Percentiles rank a stretch among this genome's conserved stretches.
These are phyloP conservation scores for Betula pendula DNA, from an alignment of 306 rosid genomes.

Conservation along the genomic window DNA sequence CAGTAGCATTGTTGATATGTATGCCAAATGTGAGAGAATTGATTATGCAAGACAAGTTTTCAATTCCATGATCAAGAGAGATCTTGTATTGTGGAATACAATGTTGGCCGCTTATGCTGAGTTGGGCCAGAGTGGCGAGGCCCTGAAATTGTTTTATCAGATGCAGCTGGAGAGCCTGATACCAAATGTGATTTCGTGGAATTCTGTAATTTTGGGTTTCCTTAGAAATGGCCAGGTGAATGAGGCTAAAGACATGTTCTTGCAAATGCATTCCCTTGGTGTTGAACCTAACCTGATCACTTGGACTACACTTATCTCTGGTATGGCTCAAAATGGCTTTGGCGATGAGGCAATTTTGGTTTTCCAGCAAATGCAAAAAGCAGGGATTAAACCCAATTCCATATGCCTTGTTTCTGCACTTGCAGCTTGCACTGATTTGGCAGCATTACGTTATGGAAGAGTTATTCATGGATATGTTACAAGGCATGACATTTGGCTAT, in stretches of 20 bases:
- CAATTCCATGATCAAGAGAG: slow-evolving; percentile 34
- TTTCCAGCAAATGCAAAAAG: slow-evolving; percentile 63
- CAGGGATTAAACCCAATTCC: slow-evolving; percentile 55
- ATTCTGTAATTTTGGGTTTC: slow-evolving; percentile 66
- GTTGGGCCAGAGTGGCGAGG: slow-evolving; percentile 68
- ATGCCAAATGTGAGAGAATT: slow-evolving; percentile 66
- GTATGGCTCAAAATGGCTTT: slow-evolving; percentile 61
- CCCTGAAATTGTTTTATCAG: slow-evolving; percentile 67
- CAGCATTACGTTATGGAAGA: slow-evolving; percentile 60
- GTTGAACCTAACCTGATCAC: slow-evolving; percentile 60
- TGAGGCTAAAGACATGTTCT: slow-evolving; percentile 65
- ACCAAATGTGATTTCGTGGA: slow-evolving; percentile 77
- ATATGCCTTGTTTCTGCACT: slow-evolving; percentile 55
- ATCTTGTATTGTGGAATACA: slow-evolving; percentile 79
- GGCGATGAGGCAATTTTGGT: slow-evolving; percentile 49
- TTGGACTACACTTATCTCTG: slow-evolving; percentile 74
- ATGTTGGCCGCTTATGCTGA: slow-evolving; percentile 78
- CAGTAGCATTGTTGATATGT: slow-evolving; percentile 65
- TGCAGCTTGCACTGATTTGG: slow-evolving; percentile 54
- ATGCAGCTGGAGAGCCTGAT: slow-evolving; percentile 73
- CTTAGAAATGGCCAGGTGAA: slow-evolving; percentile 65
- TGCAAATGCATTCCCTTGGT: slow-evolving; percentile 58
- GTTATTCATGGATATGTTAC: slow-evolving; percentile 67
- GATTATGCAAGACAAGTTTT: slow-evolving; percentile 61
- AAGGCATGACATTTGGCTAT: slow-evolving; percentile 42